Evolutionary conservation across 2,329 filamentous ascomycete species (phyloP), one percentile per base, ranked within the genome.

Genomic region (Anthostomella pinea): DNA sequence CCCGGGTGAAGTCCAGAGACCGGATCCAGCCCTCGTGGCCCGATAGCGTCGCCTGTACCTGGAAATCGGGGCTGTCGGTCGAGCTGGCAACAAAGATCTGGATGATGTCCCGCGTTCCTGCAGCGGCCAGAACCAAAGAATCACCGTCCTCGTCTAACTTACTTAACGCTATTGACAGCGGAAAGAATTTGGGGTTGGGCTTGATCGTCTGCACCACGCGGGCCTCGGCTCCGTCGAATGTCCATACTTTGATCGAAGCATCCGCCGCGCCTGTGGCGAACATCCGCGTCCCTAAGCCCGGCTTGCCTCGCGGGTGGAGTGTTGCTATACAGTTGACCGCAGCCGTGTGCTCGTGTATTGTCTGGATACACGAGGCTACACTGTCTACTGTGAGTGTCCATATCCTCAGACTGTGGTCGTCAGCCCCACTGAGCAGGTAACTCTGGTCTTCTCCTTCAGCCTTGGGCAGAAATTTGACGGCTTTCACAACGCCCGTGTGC

Each of bases 11-110:
- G 45, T 83, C 83, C 9, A 98, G 70, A 10, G 88, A 91, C 30
- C 91, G 76, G 30, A 98, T 81, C 93, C 93, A 98, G 38, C 87
- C 91, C 64, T 98, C 93, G 54, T 98, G 93, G 3, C 93, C 93
- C 1, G 80, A 75, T 14, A 98, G 73, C 0, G 82, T 90, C 9
- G 89, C 85, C 43, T 85, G 82, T 6, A 85, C 72, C 18, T 73
- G 70, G 52, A 95, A 95, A 1, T 75, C 64, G 3, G 60, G 38
- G 2, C 6, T 60, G 52, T 11, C 51, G 35, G 6, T 59, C 53
- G 21, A 68, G 55, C 75, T 66, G 2, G 82, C 71, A 23, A 83
- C 76, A 49, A 85, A 91, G 8, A 97, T 71, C 52, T 96, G 89
- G 30, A 98, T 78, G n/a, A 72, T 76, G 38, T 83, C 83, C 41